Conservation (phyloP, 2,329 filamentous ascomycete species). For the Fusarium chuoi region DNA sequence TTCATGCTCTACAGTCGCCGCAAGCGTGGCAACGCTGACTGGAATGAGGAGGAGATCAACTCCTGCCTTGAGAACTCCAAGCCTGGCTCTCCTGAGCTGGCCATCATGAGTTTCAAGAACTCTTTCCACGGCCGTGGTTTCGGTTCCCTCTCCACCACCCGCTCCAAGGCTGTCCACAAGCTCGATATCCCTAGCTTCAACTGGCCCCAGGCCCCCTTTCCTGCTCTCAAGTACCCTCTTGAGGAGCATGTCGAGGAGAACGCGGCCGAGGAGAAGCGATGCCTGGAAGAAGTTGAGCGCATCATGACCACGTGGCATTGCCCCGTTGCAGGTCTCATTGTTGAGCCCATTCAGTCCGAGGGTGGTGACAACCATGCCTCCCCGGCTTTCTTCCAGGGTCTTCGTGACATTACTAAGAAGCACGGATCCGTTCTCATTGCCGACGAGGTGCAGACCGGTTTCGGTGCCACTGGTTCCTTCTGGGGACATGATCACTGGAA, state of each 20-base stretch:
- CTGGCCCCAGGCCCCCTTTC: slow-evolving; percentile 87
- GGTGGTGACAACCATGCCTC: slow-evolving; percentile 87
- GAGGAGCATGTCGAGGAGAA: slow-evolving; percentile 77
- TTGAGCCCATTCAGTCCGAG: slow-evolving; percentile 86
- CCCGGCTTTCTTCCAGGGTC: slow-evolving; percentile 79
- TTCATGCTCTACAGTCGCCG: slow-evolving; percentile 83
- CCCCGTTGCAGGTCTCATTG: slow-evolving; percentile 77
- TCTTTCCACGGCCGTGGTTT: slow-evolving; percentile 86
- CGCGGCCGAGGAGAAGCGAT: slow-evolving; percentile 74
- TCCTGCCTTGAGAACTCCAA: slow-evolving; percentile 77
- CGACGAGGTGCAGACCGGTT: slow-evolving; percentile 84
- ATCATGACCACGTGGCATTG: slow-evolving; percentile 74
- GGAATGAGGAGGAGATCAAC: slow-evolving; percentile 74
- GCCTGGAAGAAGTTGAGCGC: slow-evolving; percentile 77
- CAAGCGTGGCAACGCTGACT: slow-evolving; percentile 77
- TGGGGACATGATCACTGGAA: slow-evolving; percentile 91
- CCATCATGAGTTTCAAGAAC: slow-evolving; percentile 81
- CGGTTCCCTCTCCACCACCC: slow-evolving; percentile 80
- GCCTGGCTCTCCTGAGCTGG: slow-evolving; percentile 78
- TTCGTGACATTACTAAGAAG: slow-evolving; percentile 76
- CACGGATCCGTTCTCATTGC: slow-evolving; percentile 80
- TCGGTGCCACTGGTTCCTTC: slow-evolving; percentile 87
- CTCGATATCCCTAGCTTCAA: slow-evolving; percentile 89
- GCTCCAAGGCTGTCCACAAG: slow-evolving; percentile 86
- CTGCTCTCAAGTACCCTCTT: slow-evolving; percentile 79